phyloP scores from a whole-genome alignment of 1,139 yeast genomes.

The Candida sp. region DNA sequence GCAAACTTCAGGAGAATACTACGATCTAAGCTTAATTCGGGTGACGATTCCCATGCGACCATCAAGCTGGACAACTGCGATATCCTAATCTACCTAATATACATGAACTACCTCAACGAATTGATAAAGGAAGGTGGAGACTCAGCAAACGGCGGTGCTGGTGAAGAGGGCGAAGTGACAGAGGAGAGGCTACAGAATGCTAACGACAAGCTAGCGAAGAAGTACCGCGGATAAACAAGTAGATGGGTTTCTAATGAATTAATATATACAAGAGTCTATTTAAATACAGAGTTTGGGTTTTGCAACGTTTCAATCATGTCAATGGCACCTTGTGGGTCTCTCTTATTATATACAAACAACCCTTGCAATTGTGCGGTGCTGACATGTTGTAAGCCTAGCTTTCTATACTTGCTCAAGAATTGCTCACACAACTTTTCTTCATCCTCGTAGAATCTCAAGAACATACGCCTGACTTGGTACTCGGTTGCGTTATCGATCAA shows the following conservation, averaged over 20 bases:
- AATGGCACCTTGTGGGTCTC: constrained; percentile 79
- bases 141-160: constrained; percentile 9
- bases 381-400: constrained; percentile 57
- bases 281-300: constrained; percentile 36
- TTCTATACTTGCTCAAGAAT: constrained; percentile 59
- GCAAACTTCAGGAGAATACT: constrained; percentile 20
- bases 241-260: background rate
- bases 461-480: constrained; percentile 83
- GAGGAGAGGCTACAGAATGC: constrained; percentile 20
- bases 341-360: constrained; percentile 89
- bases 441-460: constrained; percentile 81
- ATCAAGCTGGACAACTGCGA: constrained; percentile 45
- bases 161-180: constrained; percentile 14
- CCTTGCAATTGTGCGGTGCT: constrained; percentile 98
- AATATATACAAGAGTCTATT: constrained; percentile 11
- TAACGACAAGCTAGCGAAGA: constrained; percentile 25
- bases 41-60: background rate
- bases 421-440: constrained; percentile 61
- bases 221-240: constrained; percentile 28
- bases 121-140: constrained; percentile 24
- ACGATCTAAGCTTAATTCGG: constrained; percentile 12
- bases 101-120: constrained; percentile 47
- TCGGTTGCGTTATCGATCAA: constrained; percentile 85
- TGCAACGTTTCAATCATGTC: constrained; percentile 56
- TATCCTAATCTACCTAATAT: constrained; percentile 51